Conservation (phyloP, 352 stramenopile genomes). For the Globisporangium alternatum region DNA sequence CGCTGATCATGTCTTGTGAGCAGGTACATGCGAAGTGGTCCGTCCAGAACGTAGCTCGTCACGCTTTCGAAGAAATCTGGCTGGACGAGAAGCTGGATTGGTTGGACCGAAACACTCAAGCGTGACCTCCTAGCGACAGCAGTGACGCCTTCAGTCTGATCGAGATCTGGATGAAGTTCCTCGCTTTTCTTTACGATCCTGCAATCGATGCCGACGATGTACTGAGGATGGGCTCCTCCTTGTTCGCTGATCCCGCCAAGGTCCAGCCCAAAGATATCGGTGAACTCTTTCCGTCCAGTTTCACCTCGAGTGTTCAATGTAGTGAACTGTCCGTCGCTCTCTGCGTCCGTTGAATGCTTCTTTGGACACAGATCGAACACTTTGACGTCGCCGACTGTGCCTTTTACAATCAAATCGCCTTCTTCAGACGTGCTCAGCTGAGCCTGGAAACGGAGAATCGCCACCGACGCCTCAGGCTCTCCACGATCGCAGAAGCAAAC, state of each 20-base stretch:
- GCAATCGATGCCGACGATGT: conserved; percentile 48
- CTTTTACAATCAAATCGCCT: conserved; percentile 36
- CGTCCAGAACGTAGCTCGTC: conserved; percentile 54
- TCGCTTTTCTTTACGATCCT: conserved; percentile 25
- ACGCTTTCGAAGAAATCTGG: conserved; percentile 63
- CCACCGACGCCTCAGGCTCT: conserved; percentile 60
- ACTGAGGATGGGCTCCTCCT: conserved; percentile 17
- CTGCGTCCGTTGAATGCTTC: conserved; percentile 13
- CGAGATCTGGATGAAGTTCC: neutral
- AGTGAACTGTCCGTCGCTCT: conserved; percentile 10
- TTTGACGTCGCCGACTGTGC: conserved; percentile 58
- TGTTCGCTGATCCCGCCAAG: conserved; percentile 15
- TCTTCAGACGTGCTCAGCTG: conserved; percentile 30
- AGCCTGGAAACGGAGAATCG: conserved; percentile 51
- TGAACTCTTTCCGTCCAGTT: conserved; percentile 22
- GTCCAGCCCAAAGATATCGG: conserved; percentile 61
- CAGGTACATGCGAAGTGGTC: conserved; percentile 45
- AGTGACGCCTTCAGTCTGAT: conserved; percentile 4
- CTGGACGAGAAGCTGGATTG: conserved; percentile 50
- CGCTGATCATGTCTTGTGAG: conserved; percentile 3
- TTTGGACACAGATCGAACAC: conserved; percentile 65
- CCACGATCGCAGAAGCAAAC: conserved; percentile 73
- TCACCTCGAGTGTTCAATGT: conserved; percentile 9
- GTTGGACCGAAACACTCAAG: conserved; percentile 42
- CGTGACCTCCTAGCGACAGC: conserved; percentile 27